Conservation (phyloP, 2,329 filamentous ascomycete species). For the Zymoseptoria brevis region DNA sequence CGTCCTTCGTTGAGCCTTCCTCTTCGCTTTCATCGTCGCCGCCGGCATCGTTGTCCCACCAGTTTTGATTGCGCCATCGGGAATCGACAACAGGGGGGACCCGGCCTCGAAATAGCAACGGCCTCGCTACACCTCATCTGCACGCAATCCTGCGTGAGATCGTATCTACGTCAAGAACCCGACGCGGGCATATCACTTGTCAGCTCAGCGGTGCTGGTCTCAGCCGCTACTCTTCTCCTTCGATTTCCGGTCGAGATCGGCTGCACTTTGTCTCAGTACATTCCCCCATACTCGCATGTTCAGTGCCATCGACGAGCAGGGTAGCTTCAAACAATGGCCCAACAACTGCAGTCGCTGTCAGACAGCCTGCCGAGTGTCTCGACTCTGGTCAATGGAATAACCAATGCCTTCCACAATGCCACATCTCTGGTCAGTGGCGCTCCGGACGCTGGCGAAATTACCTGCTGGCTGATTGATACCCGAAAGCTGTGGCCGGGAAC, state of each 20-base stretch:
- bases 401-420: constrained; percentile 11
- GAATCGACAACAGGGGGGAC: neutral
- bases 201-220: neutral
- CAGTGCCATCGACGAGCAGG: neutral
- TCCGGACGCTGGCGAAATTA: constrained; percentile 25
- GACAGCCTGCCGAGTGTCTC: constrained; percentile 8
- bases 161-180: too few relatives aligned
- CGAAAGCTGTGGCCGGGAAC: constrained; percentile 40
- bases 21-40: neutral
- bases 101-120: neutral
- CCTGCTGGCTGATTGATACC: constrained; percentile 45
- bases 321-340: neutral
- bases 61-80: neutral
- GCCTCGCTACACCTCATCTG: neutral
- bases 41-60: neutral
- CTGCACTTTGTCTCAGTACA: neutral
- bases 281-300: neutral
- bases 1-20: neutral
- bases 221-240: neutral
- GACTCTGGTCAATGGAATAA: constrained; percentile 16
- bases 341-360: neutral
- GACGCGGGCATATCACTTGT: neutral
- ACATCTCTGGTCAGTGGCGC: constrained; percentile 1
- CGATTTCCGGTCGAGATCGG: neutral
- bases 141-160: neutral